Base-by-base conservation (phyloP, 192 early-diverging fungal species). In the Chytriomyces hyalinus region DNA sequence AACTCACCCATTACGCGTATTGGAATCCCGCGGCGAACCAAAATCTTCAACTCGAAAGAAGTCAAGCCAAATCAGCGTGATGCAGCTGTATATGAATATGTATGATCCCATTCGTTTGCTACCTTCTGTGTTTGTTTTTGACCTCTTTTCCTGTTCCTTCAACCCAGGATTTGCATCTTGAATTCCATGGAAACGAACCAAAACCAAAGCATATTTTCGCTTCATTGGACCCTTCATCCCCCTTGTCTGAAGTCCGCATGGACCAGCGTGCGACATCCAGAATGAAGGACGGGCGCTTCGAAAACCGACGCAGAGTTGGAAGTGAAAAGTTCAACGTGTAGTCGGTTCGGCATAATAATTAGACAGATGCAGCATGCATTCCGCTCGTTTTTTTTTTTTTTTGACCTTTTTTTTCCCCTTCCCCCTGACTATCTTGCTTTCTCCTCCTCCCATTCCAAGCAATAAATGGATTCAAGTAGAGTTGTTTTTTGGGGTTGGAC, bases 1-100 rank as follows among this genome's bases (percentile, higher is more conserved):
- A 8, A 10, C 45, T 65, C 15, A 13, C 75, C 75, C 20, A 53
- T 76, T 47, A 76, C 65, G 22, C 75, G 75, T 51, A 76, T 76
- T 50, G 75, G 75, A 69, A 76, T 76, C 49, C 75, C 75, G 6
- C 11, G 75, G 9, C 45, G 49, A 49, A 65, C 73, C 10, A 17
- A 22, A 9, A 47, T 75, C 49, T 28, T 69, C 73, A 75, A 67
- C 60, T 17, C 60, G 9, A 47, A 75, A 24, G 61, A n/a, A 15
- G 61, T 20, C 48, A 63, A 75, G 49, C 4, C 20, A 3, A 36
- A 36, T 36, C 36, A 2, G 36, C 36, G 36, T 36, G 36, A 36
- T 36, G 36, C 36, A 2, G 36, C 36, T 36, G 36, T 36, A 1
- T 36, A 36, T 36, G 36, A 36, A 36, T 36, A 36, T 36, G 36